Base-by-base conservation (phyloP, 192 early-diverging fungal species). In the Lunasporangiospora selenospora region DNA sequence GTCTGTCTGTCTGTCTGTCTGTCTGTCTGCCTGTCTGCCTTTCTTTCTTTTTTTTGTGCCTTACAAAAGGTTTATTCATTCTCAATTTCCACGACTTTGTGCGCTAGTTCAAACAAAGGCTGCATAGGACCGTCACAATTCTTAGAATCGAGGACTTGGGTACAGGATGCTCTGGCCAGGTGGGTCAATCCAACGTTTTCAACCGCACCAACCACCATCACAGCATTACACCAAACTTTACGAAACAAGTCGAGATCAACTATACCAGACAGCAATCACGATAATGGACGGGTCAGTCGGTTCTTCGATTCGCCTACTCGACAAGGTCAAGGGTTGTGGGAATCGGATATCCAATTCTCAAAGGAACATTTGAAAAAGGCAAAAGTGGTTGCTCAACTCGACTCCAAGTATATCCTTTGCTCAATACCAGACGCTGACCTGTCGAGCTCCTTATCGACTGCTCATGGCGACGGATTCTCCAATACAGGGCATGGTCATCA, bases 331-430 rank as follows among this genome's bases (percentile, higher is more conserved):
- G 21, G 39, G 4, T 65, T 9, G 4, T 31, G 32, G 42, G 12
- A 38, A 32, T 46, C 40, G 16, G 50, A 52, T 31, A 50, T 76
- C 49, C 70, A 67, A 19, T 62, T 87, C 11, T 63, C 67, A 3
- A 86, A 85, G 44, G 24, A 46, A 9, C 73, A 77, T 47, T 43
- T 90, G 2, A 40, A 63, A 30, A 42, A 46, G 0, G 69, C 84
- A 0, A 24, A 55, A 30, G 83, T 89, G 6, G 65, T 93, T 37
- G 78, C 79, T 0, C 92, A 93, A 69, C 53, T 89, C 18, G 90
- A 93, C 61, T 21, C 42, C 24, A 90, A 92, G 58, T 93, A 88
- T 49, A 88, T 93, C 32, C 62, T 79, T 1, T 80, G 80, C 36
- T 49, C 45, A 10, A 52, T 86, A 34, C 23, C n/a, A n/a, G n/a